Evolutionary conservation across 2,329 filamentous ascomycete genomes (phyloP), one percentile per base, ranked within the genome.

Genomic region (Xylaria sp.): DNA sequence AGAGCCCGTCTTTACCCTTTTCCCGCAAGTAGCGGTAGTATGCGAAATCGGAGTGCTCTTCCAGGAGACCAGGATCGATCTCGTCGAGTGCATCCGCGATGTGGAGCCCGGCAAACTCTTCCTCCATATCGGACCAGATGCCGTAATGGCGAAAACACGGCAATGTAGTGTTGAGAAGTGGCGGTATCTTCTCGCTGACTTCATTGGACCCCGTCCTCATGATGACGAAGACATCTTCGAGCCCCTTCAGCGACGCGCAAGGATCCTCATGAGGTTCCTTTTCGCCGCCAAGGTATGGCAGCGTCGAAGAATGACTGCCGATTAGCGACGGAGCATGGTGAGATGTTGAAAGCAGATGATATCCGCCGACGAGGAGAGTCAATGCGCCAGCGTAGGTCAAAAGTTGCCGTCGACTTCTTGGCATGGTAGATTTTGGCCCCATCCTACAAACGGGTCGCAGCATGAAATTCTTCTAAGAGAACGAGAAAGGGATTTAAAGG

Each of bases 161-260:
- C 25, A 65, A 23, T 0, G 60, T 65, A 7, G 63, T 65, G 52
- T 63, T 63, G 4, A 65, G 19, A 50, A 60, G 46, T 15, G 60
- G 47, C 37, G 60, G 56, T 35, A 65, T 28, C 37, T 65, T 65
- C 55, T 65, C 25, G n/a, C 40, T 14, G 17, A 69, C 50, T 61
- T 64, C 62, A 53, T 67, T 67, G 25, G 60, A 63, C 40, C 58
- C 56, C 60, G 66, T 68, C 63, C 67, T 64, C 38, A 69, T 59
- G 59, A 67, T 65, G 40, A 65, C 47, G 21, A 65, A 65, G 47
- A 65, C 40, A 49, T 65, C 63, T 28, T 65, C 60, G 12, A 65
- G 57, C 15, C 60, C 63, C 2, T 31, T 14, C 15, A 63, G 38
- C 19, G 56, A 53, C 3, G 60, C 47, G 12, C 60, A 63, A 8